Conservation (phyloP, 352 stramenopile genomes). For the Thalassiosira hispida region DNA sequence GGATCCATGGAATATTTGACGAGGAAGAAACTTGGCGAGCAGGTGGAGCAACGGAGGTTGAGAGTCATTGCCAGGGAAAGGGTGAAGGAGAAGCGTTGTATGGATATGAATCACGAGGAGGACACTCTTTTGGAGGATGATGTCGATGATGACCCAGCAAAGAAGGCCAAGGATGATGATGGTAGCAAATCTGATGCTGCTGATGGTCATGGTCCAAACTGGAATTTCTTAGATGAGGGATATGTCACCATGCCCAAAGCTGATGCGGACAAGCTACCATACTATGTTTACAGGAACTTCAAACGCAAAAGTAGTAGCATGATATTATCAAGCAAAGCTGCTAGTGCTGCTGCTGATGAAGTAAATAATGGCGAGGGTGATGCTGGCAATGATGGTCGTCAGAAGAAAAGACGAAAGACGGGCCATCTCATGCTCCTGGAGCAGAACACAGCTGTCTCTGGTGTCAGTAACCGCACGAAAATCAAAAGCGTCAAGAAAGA, state of each 20-base stretch:
- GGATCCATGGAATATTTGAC: slow-evolving; percentile 44
- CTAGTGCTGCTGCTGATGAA: not conserved
- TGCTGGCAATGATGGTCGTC: not conserved
- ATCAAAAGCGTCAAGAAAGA: not conserved
- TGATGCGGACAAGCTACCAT: slow-evolving; percentile 36
- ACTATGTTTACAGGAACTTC: slow-evolving; percentile 35
- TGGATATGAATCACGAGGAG: slow-evolving; percentile 8
- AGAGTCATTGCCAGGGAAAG: slow-evolving; percentile 20
- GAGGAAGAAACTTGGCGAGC: slow-evolving; percentile 13
- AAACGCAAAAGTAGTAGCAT: not conserved
- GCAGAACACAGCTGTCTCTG: not conserved
- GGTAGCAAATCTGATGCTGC: not conserved
- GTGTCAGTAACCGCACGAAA: not conserved
- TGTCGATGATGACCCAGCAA: not conserved
- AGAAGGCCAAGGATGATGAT: not conserved
- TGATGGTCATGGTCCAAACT: slow-evolving; percentile 9
- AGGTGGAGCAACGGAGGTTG: slow-evolving; percentile 24
- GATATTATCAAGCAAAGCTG: slow-evolving; percentile 3
- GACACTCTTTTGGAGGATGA: not conserved
- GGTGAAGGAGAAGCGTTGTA: not conserved
- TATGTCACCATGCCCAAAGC: slow-evolving; percentile 27
- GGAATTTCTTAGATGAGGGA: slow-evolving; percentile 43
- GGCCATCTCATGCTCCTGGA: not conserved
- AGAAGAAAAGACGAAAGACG: slow-evolving; percentile 9
- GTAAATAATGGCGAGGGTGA: not conserved